phyloP scores from a whole-genome alignment of 768 basidiomycete species.

The Termitomyces sp. region DNA sequence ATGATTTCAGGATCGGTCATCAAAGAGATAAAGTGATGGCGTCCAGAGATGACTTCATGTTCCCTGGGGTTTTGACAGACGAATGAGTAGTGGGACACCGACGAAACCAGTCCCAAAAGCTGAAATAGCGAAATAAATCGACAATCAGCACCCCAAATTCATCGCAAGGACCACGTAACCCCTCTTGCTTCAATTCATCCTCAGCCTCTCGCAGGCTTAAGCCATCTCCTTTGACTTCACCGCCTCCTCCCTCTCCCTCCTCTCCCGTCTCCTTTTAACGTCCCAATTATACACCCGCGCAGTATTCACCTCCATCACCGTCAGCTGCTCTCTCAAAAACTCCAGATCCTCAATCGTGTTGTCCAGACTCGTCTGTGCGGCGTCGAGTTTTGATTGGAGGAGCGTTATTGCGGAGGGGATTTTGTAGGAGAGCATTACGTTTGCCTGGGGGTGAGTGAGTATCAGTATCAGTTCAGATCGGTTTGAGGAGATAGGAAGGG shows the following conservation, averaged over 20 bases:
- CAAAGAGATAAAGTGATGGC: too few species aligned
- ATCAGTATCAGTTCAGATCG: background rate
- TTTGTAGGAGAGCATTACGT: constrained; percentile 96
- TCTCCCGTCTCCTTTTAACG: constrained; percentile 74
- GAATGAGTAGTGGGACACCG: too few species aligned
- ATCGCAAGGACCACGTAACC: background rate
- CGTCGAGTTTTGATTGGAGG: constrained; percentile 67
- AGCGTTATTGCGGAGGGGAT: constrained; percentile 73
- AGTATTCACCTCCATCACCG: constrained; percentile 95
- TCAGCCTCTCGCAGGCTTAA: background rate
- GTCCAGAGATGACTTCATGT: too few species aligned
- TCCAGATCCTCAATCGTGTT: constrained; percentile 86
- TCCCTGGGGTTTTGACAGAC: too few species aligned
- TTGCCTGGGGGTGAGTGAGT: constrained; percentile 58
- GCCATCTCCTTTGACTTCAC: background rate
- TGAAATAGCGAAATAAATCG: background rate
- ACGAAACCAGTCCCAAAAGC: background rate
- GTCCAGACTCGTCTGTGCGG: constrained; percentile 61
- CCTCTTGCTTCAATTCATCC: too few species aligned
- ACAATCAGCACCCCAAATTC: background rate
- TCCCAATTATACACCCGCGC: constrained; percentile 97
- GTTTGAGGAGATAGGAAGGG: background rate
- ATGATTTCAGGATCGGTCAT: too few species aligned
- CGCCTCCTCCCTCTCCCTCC: constrained; percentile 36
- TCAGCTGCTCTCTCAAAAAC: constrained; percentile 91